Evolutionary conservation across 1,284 basidiomycete genomes (phyloP), one percentile per base, ranked within the genome.

Genomic region (Heterobasidion parviporum): DNA sequence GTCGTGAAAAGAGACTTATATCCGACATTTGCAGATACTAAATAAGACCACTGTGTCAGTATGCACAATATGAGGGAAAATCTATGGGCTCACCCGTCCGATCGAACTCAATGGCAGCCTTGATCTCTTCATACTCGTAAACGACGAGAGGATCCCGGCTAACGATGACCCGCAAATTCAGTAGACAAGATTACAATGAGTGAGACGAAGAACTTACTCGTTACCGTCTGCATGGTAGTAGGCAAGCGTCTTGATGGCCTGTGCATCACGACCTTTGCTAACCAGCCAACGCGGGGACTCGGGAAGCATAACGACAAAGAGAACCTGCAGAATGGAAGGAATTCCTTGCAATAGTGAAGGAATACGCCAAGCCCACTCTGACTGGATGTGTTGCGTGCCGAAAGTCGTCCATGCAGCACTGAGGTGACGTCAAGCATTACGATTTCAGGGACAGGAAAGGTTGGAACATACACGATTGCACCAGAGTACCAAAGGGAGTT

Each of bases 401-500:
- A 81, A 91, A 1, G 85, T 84, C 0, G 83, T 74, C 87, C 88
- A 91, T 0, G 87, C 85, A 33, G 87, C 86, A 57, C 84, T 80
- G 53, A n/a, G 15, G 43, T 46, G 6, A 53, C 43, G 10, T 49
- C 48, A 58, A 8, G 16, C 12, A 48, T 48, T 4, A 18, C 18
- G 26, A 10, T 9, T 9, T 16, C 8, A 48, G 4, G 10, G 46
- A 32, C 46, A 12, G 6, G 18, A 16, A 16, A 48, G 2, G 46
- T 4, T 48, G 18, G 4, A n/a, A 72, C 80, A 50, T 61, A 85
- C 83, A 87, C 65, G 61, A 88, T 87, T 57, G 85, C 76, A 56
- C 88, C 89, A 20, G 84, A 81, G 63, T 87, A 87, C 87, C 86
- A 90, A 53, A 89, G 80, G n/a, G 85, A 83, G 72, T 90, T 89